phyloP scores from a whole-genome alignment of 164 flowering plant species.

The Dillenia suffruticosa region DNA sequence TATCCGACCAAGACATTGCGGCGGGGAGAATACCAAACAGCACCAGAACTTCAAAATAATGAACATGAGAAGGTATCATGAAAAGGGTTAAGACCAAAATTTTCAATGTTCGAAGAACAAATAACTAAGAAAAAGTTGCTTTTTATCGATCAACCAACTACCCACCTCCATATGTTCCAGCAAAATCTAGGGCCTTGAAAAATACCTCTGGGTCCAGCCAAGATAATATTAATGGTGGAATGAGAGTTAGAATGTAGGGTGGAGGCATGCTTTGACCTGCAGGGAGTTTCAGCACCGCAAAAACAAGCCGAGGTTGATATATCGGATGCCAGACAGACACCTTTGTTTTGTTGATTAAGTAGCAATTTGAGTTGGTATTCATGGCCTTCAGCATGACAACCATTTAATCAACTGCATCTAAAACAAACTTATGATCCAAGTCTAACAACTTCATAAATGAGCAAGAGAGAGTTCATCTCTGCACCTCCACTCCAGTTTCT shows the following conservation, averaged over 20 bases:
- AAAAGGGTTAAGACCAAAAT: too few relatives aligned
- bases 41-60: conserved; percentile 53
- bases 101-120: too few relatives aligned
- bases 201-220: conserved; percentile 90
- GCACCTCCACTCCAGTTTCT: too few relatives aligned
- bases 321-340: too few relatives aligned
- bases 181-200: conserved; percentile 94
- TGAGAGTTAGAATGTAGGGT: conserved; percentile 66
- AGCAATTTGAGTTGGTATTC: too few relatives aligned
- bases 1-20: conserved; percentile 95
- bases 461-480: conserved; percentile 4
- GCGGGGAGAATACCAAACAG: conserved; percentile 94
- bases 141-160: background rate
- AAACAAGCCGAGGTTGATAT: conserved; percentile 1
- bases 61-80: background rate
- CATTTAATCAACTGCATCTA: too few relatives aligned
- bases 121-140: background rate
- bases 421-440: too few relatives aligned
- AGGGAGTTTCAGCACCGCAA: conserved; percentile 82
- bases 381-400: too few relatives aligned
- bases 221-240: conserved; percentile 76
- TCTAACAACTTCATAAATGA: too few relatives aligned
- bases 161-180: conserved; percentile 98
- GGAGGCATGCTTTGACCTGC: conserved; percentile 60
- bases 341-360: too few relatives aligned